A percentile compares a stretch with the other conserved stretches of the same genome.
Evolutionary conservation across 805 yeast genomes (phyloP).

Genomic region (Kluyveromyces lactis): DNA sequence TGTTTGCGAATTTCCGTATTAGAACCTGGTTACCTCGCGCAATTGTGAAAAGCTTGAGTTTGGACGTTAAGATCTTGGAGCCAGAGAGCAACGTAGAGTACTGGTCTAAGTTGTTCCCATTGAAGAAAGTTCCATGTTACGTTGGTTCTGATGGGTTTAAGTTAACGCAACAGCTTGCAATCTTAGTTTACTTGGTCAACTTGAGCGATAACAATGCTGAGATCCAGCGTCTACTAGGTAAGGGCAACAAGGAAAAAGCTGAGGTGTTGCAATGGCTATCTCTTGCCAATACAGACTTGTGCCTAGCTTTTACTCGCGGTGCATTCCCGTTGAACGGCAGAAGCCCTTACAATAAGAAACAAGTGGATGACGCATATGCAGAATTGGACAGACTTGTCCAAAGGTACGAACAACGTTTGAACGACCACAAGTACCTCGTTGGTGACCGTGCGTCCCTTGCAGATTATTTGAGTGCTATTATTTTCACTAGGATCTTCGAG

Average conservation of each 20-base stretch:
- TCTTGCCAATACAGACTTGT: conserved; percentile 59
- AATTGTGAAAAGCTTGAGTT: conserved; percentile 47
- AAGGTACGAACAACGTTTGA: conserved; percentile 48
- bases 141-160: conserved; percentile 65
- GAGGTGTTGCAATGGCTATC: conserved; percentile 69
- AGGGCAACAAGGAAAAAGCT: conserved; percentile 14
- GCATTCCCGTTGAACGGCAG: conserved; percentile 58
- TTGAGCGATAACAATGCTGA: conserved; percentile 30
- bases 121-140: conserved; percentile 59
- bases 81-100: conserved; percentile 29
- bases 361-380: conserved; percentile 38
- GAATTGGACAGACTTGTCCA: conserved; percentile 33
- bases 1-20: conserved; percentile 39
- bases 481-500: conserved; percentile 47
- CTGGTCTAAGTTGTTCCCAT: conserved; percentile 50
- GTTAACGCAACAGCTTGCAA: conserved; percentile 61
- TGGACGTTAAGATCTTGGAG: conserved; percentile 46
- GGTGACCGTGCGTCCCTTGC: conserved; percentile 62
- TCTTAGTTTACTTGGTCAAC: conserved; percentile 41
- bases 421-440: conserved; percentile 56
- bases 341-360: conserved; percentile 70
- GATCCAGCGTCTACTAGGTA: conserved; percentile 48
- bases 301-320: conserved; percentile 38
- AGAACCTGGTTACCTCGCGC: conserved; percentile 38
- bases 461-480: conserved; percentile 49